Conservation (phyloP, 2,329 filamentous ascomycete species). For the Aspergillus unguis region DNA sequence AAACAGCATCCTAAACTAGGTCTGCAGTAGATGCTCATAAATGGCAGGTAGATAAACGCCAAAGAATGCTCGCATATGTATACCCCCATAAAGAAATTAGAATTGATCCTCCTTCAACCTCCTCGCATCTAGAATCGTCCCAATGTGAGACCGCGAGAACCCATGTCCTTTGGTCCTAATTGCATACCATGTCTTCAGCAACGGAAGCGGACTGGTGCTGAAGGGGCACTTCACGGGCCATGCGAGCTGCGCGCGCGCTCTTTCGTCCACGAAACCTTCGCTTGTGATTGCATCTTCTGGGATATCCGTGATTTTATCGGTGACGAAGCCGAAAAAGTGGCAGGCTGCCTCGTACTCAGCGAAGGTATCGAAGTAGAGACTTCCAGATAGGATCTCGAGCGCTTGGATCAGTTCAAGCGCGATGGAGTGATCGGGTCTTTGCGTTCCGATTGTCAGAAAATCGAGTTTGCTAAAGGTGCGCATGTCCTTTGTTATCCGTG, state of each 20-base stretch:
- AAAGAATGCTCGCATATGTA: background rate
- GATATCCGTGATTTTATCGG: slow-evolving; percentile 38
- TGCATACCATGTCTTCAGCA: slow-evolving; percentile 37
- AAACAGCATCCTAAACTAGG: background rate
- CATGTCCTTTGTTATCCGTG: slow-evolving; percentile 40
- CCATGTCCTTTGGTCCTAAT: slow-evolving; percentile 42
- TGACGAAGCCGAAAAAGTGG: slow-evolving; percentile 23
- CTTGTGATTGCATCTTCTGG: slow-evolving; percentile 15
- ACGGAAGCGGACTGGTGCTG: slow-evolving; percentile 36
- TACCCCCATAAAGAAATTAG: background rate
- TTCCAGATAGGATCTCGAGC: slow-evolving; percentile 65
- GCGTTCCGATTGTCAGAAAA: slow-evolving; percentile 39
- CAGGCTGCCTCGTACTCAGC: slow-evolving; percentile 49
- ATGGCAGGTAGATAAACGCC: background rate
- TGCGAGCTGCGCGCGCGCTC: slow-evolving; percentile 18
- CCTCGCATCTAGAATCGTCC: slow-evolving; percentile 35
- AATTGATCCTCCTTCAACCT: slow-evolving; percentile 36
- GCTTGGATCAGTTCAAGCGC: slow-evolving; percentile 29
- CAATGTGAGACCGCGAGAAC: slow-evolving; percentile 45
- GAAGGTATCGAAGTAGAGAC: slow-evolving; percentile 58
- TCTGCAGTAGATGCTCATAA: no score
- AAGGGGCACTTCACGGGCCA: slow-evolving; percentile 32
- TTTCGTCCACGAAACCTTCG: slow-evolving; percentile 29
- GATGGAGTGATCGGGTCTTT: background rate
- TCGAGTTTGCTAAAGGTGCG: slow-evolving; percentile 45